A percentile compares a stretch with the other conserved stretches of the same genome.
Evolutionary conservation across 2,329 filamentous ascomycete species (phyloP).

Genomic region (Colletotrichum sp.): DNA sequence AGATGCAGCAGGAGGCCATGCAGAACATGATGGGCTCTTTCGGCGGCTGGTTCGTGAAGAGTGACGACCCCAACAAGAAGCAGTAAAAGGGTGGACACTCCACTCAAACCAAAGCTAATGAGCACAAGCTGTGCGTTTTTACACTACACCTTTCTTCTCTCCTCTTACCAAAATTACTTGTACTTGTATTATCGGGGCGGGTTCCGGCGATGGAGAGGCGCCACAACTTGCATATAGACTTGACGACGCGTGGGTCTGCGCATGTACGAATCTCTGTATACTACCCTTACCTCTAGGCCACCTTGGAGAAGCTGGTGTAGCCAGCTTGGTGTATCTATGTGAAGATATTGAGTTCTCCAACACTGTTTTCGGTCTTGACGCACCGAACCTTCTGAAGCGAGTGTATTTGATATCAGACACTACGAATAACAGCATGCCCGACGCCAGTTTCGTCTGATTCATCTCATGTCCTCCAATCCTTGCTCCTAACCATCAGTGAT

Average conservation of each 20-base stretch:
- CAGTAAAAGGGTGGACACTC: slow-evolving; percentile 5
- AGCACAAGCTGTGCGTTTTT: slow-evolving; percentile 1
- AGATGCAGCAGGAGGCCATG: slow-evolving; percentile 88
- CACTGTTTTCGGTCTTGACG: not conserved
- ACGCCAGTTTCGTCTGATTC: not conserved
- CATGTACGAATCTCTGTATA: slow-evolving; percentile 23
- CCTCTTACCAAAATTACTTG: slow-evolving; percentile 15
- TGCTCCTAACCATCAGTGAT: not conserved
- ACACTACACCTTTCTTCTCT: slow-evolving; percentile 2
- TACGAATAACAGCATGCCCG: not conserved
- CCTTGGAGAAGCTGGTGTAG: not conserved
- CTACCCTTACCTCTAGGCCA: slow-evolving; percentile 17
- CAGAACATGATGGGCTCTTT: slow-evolving; percentile 88
- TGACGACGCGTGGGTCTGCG: slow-evolving; percentile 16
- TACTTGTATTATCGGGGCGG: slow-evolving; percentile 19
- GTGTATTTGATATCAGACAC: not conserved
- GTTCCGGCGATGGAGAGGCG: slow-evolving; percentile 13
- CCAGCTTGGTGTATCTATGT: not conserved
- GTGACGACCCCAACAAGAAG: slow-evolving; percentile 18
- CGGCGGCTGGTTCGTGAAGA: slow-evolving; percentile 55
- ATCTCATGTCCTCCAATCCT: not conserved
- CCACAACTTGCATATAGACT: slow-evolving; percentile 23
- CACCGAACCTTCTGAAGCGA: not conserved
- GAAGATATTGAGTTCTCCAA: not conserved
- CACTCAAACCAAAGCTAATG: not conserved